These are phyloP conservation scores for Panicum hallii DNA, from an alignment of 202 grass and related monocot species.

Conservation along the genomic window DNA sequence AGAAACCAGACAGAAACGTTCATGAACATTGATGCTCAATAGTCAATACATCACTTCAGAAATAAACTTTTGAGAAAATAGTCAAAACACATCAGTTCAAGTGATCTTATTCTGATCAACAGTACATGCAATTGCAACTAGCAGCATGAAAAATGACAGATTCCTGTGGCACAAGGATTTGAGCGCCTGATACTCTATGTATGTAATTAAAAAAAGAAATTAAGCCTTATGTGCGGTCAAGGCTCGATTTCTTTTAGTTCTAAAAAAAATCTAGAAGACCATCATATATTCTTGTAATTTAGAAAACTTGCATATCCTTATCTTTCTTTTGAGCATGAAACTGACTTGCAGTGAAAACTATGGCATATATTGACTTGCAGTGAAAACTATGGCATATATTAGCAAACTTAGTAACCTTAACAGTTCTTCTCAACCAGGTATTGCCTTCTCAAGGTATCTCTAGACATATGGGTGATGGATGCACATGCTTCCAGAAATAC, in stretches of 20 bases:
- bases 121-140: not conserved
- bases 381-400: not conserved
- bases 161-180: not conserved
- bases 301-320: not conserved
- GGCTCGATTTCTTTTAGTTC: too few species aligned
- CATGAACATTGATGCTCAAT: not conserved
- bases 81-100: not conserved
- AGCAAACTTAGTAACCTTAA: not conserved
- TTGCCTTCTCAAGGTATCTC: not conserved
- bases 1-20: not conserved
- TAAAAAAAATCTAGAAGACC: too few species aligned
- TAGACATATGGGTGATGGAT: not conserved
- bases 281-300: too few species aligned
- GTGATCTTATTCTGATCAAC: not conserved
- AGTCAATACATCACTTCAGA: not conserved
- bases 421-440: not conserved
- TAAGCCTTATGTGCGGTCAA: not conserved
- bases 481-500: not conserved
- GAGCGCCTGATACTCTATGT: not conserved
- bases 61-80: not conserved
- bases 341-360: constrained; percentile 15
- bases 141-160: not conserved
- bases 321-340: constrained; percentile 34
- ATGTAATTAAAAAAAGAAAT: not conserved
- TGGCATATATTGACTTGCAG: not conserved